Conservation (phyloP, 2,329 filamentous ascomycete genomes). For the Leptoxyphium fumago region DNA sequence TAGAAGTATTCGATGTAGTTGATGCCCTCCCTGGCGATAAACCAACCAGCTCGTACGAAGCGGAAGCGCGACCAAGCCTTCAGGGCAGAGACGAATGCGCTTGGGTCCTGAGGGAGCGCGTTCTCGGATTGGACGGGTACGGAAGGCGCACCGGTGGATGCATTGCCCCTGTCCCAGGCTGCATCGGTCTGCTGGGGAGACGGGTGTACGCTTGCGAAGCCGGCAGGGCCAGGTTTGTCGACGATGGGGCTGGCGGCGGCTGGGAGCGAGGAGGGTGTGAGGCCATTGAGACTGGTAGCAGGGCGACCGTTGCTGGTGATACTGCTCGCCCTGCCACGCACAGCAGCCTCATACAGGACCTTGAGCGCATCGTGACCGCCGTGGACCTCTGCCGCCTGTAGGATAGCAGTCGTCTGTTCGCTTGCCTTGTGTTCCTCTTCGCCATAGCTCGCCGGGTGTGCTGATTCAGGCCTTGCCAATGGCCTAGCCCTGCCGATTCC, state of each 20-base stretch:
- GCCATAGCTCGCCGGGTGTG: constrained; percentile 18
- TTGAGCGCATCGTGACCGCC: constrained; percentile 88
- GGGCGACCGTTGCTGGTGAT: constrained; percentile 16
- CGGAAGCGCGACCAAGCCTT: constrained; percentile 83
- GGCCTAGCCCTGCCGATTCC: constrained; percentile 52
- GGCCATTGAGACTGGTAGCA: constrained; percentile 7
- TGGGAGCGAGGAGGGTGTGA: constrained; percentile 9
- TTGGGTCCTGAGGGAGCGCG: constrained; percentile 3
- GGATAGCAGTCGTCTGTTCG: constrained; percentile 43
- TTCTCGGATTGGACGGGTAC: constrained; percentile 9
- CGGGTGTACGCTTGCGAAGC: not conserved
- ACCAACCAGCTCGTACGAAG: constrained; percentile 94
- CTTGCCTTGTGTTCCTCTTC: constrained; percentile 44
- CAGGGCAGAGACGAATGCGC: constrained; percentile 47
- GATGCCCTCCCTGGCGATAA: constrained; percentile 84
- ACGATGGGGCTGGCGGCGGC: not conserved
- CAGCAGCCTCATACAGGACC: constrained; percentile 72
- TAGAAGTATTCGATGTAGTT: constrained; percentile 95
- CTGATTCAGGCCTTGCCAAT: constrained; percentile 43
- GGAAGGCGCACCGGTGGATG: constrained; percentile 8
- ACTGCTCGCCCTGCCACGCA: constrained; percentile 35
- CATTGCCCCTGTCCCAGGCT: constrained; percentile 6
- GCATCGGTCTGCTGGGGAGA: constrained; percentile 7
- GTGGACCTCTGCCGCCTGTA: constrained; percentile 57
- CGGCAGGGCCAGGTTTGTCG: not conserved